A percentile compares a stretch with the other conserved stretches of the same genome.
These are phyloP conservation scores for Parastagonospora nodorum DNA, from an alignment of 2,329 filamentous ascomycete genomes.

Conservation along the genomic window DNA sequence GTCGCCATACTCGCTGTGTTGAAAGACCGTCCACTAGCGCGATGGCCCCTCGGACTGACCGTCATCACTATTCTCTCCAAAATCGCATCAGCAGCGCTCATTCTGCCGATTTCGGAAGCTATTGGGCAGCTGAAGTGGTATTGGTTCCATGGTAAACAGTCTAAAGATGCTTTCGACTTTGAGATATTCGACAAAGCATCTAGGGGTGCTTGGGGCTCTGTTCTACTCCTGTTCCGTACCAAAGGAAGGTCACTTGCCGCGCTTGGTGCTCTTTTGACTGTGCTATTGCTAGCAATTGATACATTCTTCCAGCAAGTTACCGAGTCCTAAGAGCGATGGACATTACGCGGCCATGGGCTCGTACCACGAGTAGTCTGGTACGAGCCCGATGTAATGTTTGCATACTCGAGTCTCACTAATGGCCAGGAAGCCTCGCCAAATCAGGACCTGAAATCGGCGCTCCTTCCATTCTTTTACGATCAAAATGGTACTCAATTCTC, in stretches of 20 bases:
- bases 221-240: slow-evolving; percentile 22
- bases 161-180: slow-evolving; percentile 30
- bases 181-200: slow-evolving; percentile 41
- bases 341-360: slow-evolving; percentile 10
- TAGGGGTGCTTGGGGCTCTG: slow-evolving; percentile 25
- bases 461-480: slow-evolving; percentile 19
- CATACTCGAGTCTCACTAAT: slow-evolving; percentile 1
- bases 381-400: not conserved
- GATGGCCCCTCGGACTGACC: slow-evolving; percentile 36
- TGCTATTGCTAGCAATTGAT: slow-evolving; percentile 29
- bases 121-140: slow-evolving; percentile 41
- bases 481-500: slow-evolving; percentile 21
- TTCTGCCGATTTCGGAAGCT: slow-evolving; percentile 34
- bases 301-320: slow-evolving; percentile 41
- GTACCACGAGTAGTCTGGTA: slow-evolving; percentile 17
- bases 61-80: slow-evolving; percentile 29
- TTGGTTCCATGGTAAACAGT: slow-evolving; percentile 27
- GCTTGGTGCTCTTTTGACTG: slow-evolving; percentile 23
- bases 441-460: not conserved
- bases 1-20: slow-evolving; percentile 38
- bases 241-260: slow-evolving; percentile 26
- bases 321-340: slow-evolving; percentile 11
- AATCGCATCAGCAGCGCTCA: slow-evolving; percentile 29
- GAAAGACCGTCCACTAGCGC: slow-evolving; percentile 30
- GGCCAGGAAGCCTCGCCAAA: not conserved